These are phyloP conservation scores for Vitis riparia DNA, from an alignment of 164 flowering plant genomes.

Conservation along the genomic window DNA sequence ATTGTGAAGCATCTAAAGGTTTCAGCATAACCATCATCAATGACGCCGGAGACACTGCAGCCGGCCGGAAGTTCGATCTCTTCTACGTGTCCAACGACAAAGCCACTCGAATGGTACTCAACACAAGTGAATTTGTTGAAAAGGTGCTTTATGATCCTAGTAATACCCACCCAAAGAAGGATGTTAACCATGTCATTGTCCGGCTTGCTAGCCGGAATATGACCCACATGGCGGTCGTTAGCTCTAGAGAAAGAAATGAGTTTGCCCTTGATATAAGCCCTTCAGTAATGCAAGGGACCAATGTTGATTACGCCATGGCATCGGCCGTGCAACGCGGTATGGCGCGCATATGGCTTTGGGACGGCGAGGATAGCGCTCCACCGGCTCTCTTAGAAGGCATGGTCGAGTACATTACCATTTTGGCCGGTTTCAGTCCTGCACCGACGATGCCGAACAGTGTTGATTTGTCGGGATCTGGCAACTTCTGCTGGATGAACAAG, in stretches of 20 bases:
- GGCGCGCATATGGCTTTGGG: conserved; percentile 53
- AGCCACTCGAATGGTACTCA: conserved; percentile 41
- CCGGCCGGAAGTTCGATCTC: conserved; percentile 37
- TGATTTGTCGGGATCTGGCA: conserved; percentile 3
- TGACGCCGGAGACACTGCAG: conserved; percentile 22
- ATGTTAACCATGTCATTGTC: conserved; percentile 28
- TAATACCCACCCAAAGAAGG: conserved; percentile 23
- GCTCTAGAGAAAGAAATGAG: neutral
- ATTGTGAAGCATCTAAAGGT: conserved; percentile 58
- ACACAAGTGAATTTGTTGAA: conserved; percentile 33
- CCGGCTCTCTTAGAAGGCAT: conserved; percentile 38
- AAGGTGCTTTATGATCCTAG: conserved; percentile 32
- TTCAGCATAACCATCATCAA: conserved; percentile 41
- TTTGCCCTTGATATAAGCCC: conserved; percentile 30
- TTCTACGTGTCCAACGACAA: conserved; percentile 52
- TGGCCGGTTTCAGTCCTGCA: conserved; percentile 22
- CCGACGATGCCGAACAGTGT: neutral
- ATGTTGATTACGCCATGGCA: conserved; percentile 21
- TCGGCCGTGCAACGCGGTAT: conserved; percentile 36
- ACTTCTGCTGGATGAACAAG: conserved; percentile 24
- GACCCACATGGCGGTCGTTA: conserved; percentile 4
- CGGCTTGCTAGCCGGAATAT: conserved; percentile 22
- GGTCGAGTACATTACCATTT: conserved; percentile 35
- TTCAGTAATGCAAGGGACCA: conserved; percentile 17
- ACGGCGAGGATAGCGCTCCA: conserved; percentile 31